Percentiles rank a stretch among this genome's conserved stretches.
phyloP scores from a whole-genome alignment of 345 rosid genomes.

The Trapa incisa region DNA sequence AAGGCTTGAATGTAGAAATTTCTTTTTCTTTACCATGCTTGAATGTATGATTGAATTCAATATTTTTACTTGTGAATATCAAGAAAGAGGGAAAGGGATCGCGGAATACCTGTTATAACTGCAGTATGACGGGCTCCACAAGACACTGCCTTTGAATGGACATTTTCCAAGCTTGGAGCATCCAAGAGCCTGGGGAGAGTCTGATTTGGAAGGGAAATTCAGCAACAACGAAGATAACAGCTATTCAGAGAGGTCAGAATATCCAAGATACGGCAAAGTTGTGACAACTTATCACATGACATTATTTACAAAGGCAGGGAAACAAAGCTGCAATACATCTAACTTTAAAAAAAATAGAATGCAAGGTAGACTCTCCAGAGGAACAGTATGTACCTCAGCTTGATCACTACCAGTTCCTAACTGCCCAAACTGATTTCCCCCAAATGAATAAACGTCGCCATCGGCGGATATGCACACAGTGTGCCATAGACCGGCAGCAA shows the following conservation, averaged over 20 bases:
- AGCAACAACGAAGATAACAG: constrained; percentile 4
- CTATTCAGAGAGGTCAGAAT: neutral
- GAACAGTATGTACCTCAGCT: constrained; percentile 56
- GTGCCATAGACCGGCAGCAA: constrained; percentile 95
- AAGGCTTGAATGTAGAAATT: neutral
- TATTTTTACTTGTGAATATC: neutral
- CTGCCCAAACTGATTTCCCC: constrained; percentile 98
- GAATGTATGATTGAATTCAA: neutral
- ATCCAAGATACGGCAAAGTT: neutral
- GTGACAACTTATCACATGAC: too few species aligned
- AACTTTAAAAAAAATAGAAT: neutral
- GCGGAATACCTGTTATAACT: constrained; percentile 43
- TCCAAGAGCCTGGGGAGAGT: constrained; percentile 78
- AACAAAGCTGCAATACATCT: neutral
- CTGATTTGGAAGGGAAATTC: constrained; percentile 30
- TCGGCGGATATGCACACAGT: constrained; percentile 75
- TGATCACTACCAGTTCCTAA: constrained; percentile 94
- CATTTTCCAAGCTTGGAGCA: constrained; percentile 65
- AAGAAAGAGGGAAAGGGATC: neutral
- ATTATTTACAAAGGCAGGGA: too few species aligned
- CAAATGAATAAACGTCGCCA: constrained; percentile 88
- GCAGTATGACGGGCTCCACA: constrained; percentile 98
- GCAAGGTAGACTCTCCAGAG: neutral
- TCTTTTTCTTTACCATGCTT: too few species aligned
- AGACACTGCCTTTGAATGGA: constrained; percentile 43